Evolutionary conservation across 2,329 filamentous ascomycete species (phyloP).

Genomic region (Cytospora piceicola): DNA sequence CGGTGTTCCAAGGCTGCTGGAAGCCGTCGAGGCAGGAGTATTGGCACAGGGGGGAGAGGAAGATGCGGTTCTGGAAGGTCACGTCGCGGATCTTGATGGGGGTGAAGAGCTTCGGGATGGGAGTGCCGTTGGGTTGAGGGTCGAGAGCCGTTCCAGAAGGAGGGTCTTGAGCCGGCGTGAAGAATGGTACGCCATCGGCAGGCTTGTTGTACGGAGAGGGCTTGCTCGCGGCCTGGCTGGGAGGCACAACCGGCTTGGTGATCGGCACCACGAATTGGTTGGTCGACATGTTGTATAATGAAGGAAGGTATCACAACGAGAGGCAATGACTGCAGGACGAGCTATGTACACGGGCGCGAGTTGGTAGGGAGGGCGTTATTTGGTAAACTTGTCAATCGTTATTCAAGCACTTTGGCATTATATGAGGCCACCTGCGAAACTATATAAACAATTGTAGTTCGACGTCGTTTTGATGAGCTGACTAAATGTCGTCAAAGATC

Average conservation of each 20-base stretch:
- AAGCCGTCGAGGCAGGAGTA: conserved; percentile 48
- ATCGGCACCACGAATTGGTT: conserved; percentile 22
- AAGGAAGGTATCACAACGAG: not conserved
- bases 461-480: not conserved
- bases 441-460: not conserved
- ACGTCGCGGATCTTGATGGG: conserved; percentile 49
- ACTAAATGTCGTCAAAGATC: not conserved
- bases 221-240: conserved; percentile 13
- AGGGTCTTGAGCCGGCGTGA: conserved; percentile 46
- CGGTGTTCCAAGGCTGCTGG: conserved; percentile 48
- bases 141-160: conserved; percentile 43
- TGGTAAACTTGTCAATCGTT: not conserved
- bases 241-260: conserved; percentile 26
- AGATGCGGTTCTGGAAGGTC: conserved; percentile 51
- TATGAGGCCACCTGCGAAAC: not conserved
- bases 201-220: conserved; percentile 33
- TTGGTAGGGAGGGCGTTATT: not conserved
- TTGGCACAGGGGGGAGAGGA: conserved; percentile 54
- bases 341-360: not conserved
- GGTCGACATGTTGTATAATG: conserved; percentile 11
- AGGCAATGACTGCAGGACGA: not conserved
- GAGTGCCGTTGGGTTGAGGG: conserved; percentile 43
- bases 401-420: too few relatives aligned
- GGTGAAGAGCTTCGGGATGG: conserved; percentile 44
- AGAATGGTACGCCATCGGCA: conserved; percentile 45